Percentiles rank a stretch among this genome's conserved stretches.
phyloP scores from a whole-genome alignment of 306 rosid genomes.

The Pterocarpus macrocarpus region DNA sequence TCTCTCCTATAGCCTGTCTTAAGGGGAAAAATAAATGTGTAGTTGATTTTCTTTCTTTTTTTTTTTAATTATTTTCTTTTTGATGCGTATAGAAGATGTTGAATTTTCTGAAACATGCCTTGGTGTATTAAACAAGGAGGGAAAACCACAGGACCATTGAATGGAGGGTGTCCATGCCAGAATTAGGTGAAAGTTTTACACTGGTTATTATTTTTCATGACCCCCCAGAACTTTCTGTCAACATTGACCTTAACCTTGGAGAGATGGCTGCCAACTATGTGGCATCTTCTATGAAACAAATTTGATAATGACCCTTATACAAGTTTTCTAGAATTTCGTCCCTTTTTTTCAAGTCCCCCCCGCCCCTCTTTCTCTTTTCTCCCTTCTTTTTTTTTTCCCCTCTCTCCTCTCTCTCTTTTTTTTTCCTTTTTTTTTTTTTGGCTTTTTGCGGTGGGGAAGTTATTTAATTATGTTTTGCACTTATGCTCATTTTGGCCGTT shows the following conservation, averaged over 20 bases:
- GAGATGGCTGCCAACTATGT: not conserved
- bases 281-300: not conserved
- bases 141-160: slow-evolving; percentile 16
- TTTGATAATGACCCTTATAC: not conserved
- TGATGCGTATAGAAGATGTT: slow-evolving; percentile 10
- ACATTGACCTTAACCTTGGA: not conserved
- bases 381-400: too few species aligned
- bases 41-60: not conserved
- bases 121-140: not conserved
- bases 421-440: not conserved
- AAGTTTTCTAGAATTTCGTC: not conserved
- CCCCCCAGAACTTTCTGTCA: not conserved
- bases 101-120: slow-evolving; percentile 37
- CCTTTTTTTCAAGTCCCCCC: too few species aligned
- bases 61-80: too few species aligned
- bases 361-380: not conserved
- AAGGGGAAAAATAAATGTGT: not conserved
- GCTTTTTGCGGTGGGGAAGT: slow-evolving; percentile 31
- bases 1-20: slow-evolving; percentile 6
- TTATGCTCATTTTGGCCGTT: slow-evolving; percentile 16
- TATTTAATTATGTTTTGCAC: slow-evolving; percentile 37
- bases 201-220: not conserved
- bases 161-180: slow-evolving; percentile 2
- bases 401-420: not conserved
- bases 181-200: slow-evolving; percentile 15